Evolutionary conservation across 106 monocot species (phyloP).

Genomic region (Alisma plantagoaquatica): DNA sequence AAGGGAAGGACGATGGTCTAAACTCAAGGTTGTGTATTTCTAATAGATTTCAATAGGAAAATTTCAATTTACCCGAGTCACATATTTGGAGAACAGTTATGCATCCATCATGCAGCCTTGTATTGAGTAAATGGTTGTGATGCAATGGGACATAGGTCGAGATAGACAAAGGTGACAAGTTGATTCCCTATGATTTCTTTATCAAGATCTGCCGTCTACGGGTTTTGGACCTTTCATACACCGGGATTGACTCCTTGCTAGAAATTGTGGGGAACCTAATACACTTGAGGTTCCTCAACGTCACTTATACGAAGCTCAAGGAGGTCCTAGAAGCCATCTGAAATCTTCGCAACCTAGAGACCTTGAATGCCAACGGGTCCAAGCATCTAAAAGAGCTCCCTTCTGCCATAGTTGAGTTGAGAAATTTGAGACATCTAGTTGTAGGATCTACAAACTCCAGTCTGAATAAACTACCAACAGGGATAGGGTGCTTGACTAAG

Average conservation of each 20-base stretch:
- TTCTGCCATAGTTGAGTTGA: slow-evolving; percentile 5
- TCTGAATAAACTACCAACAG: slow-evolving; percentile 19
- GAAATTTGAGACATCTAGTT: slow-evolving; percentile 17
- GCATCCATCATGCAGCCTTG: too few species aligned
- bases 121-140: too few species aligned
- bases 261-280: slow-evolving; percentile 21
- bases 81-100: too few species aligned
- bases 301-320: slow-evolving; percentile 19
- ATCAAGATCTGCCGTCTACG: slow-evolving; percentile 7
- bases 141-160: too few species aligned
- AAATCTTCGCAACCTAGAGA: slow-evolving; percentile 19
- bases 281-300: slow-evolving; percentile 31
- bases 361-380: slow-evolving; percentile 13
- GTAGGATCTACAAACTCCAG: slow-evolving; percentile 1
- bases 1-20: too few species aligned
- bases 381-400: slow-evolving; percentile 19
- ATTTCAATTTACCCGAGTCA: too few species aligned
- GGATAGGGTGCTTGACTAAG: slow-evolving; percentile 17
- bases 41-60: too few species aligned
- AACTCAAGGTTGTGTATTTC: too few species aligned
- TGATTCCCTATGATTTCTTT: slow-evolving; percentile 5
- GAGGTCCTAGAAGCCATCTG: slow-evolving; percentile 16
- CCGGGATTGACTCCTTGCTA: slow-evolving; percentile 15
- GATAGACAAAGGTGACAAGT: too few species aligned
- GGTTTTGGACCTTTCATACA: slow-evolving; percentile 22